Evolutionary conservation across 176 grass and related monocot species (phyloP).

Genomic region (Pontederia paniculata): DNA sequence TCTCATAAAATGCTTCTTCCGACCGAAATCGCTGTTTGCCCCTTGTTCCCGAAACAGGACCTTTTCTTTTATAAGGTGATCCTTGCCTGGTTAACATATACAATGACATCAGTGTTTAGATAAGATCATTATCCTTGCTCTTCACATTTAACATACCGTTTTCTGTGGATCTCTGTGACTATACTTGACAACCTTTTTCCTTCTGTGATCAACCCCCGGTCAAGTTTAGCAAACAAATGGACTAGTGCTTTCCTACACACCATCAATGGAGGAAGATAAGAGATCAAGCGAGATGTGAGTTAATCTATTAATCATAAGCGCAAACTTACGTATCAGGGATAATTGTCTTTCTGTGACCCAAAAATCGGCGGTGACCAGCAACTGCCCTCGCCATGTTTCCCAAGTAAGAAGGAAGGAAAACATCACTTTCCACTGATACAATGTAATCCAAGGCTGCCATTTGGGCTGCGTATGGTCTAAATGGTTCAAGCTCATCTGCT

Average conservation of each 20-base stretch:
- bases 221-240: conserved; percentile 69
- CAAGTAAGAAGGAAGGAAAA: conserved; percentile 68
- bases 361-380: conserved; percentile 63
- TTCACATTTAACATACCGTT: conserved; percentile 30
- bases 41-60: conserved; percentile 60
- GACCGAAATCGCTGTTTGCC: conserved; percentile 68
- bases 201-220: conserved; percentile 38
- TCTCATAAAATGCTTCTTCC: conserved; percentile 92
- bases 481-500: conserved; percentile 57
- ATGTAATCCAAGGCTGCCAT: conserved; percentile 93
- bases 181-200: conserved; percentile 40
- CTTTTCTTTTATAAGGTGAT: conserved; percentile 63
- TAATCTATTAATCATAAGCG: no score
- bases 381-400: conserved; percentile 89
- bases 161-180: conserved; percentile 63
- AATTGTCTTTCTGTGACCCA: conserved; percentile 66
- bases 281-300: background rate
- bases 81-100: conserved; percentile 47
- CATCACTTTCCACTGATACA: conserved; percentile 75
- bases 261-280: conserved; percentile 12
- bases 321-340: conserved; percentile 66
- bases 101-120: background rate
- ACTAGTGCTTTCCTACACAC: conserved; percentile 65
- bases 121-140: background rate
- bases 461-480: conserved; percentile 62